phyloP scores from a whole-genome alignment of 306 rosid genomes.

The Begonia loranthoides region DNA sequence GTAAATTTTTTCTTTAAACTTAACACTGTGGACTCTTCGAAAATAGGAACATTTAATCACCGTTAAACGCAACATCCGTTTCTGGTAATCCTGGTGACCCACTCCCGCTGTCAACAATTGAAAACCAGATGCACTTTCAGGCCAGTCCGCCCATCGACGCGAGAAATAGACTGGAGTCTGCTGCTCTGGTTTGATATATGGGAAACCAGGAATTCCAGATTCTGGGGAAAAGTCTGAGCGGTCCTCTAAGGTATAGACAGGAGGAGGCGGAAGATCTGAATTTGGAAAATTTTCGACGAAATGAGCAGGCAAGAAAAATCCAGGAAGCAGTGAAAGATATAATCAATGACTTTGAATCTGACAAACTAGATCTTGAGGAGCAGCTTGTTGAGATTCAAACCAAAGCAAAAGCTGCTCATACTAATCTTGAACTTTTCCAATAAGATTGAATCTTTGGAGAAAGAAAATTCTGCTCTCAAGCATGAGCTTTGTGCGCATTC shows the following conservation, averaged over 20 bases:
- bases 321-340: slow-evolving; percentile 41
- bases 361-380: slow-evolving; percentile 53
- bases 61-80: too few relatives aligned
- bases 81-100: too few relatives aligned
- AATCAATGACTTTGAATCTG: slow-evolving; percentile 53
- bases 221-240: slow-evolving; percentile 87
- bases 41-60: too few relatives aligned
- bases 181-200: slow-evolving; percentile 60
- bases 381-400: slow-evolving; percentile 50
- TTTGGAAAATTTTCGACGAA: slow-evolving; percentile 57
- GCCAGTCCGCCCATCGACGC: too few relatives aligned
- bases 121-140: too few relatives aligned
- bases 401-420: slow-evolving; percentile 30
- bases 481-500: slow-evolving; percentile 46
- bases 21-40: too few relatives aligned
- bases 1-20: too few relatives aligned
- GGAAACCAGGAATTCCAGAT: slow-evolving; percentile 72
- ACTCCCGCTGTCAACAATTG: too few relatives aligned
- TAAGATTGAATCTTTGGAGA: slow-evolving; percentile 48
- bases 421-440: slow-evolving; percentile 28
- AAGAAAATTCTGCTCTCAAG: slow-evolving; percentile 58
- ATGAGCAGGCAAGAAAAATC: slow-evolving; percentile 58
- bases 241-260: slow-evolving; percentile 82
- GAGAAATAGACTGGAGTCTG: slow-evolving; percentile 41
- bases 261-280: slow-evolving; percentile 95